Base-by-base conservation (phyloP, 2,329 filamentous ascomycete genomes). In the Alternaria sp. region DNA sequence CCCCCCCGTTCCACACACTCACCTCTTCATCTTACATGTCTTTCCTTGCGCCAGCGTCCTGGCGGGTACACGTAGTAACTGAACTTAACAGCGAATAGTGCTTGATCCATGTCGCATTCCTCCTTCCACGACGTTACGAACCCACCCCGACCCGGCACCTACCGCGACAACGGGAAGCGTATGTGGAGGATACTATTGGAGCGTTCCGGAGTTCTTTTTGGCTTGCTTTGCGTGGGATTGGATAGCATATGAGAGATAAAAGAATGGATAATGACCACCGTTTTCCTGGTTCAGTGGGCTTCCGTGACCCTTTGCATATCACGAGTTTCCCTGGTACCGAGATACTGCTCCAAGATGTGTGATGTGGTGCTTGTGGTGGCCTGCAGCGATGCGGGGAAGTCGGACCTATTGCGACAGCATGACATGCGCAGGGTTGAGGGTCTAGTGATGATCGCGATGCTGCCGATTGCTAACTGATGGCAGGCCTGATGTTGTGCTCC, bases 71-170 rank as follows among this genome's bases (percentile, higher is more conserved):
- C 14, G 14, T 49, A 49, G 54, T 66, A 66, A 66, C 66, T 62
- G 62, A 60, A 54, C 64, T 68, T 63, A 68, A 68, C 64, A 68
- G 66, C 39, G 66, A 68, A 65, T 68, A 68, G 66, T 66, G 66
- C 66, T 64, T 68, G 54, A 65, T 62, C 46, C 46, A 51, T 42
- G 36, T 55, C 46, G 54, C 58, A 57, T 57, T 43, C 48, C 30
- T 30, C 41, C 52, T 32, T 58, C 44, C 54, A 36, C 32, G 12
- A 16, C 32, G 32, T 36, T 16, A 14, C 54, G 48, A 57, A 49
- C 32, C 32, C 51, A 26, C 32, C 36, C 42, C 57, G 36, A 53
- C 24, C 41, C 47, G 42, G 46, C 39, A 41, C 39, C 39, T 53
- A 44, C 47, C 42, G 24, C 6, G 34, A 38, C 7, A 38, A 1